These are phyloP conservation scores for Vitis hybrid DNA, from an alignment of 177 flowering plant species.

Conservation along the genomic window DNA sequence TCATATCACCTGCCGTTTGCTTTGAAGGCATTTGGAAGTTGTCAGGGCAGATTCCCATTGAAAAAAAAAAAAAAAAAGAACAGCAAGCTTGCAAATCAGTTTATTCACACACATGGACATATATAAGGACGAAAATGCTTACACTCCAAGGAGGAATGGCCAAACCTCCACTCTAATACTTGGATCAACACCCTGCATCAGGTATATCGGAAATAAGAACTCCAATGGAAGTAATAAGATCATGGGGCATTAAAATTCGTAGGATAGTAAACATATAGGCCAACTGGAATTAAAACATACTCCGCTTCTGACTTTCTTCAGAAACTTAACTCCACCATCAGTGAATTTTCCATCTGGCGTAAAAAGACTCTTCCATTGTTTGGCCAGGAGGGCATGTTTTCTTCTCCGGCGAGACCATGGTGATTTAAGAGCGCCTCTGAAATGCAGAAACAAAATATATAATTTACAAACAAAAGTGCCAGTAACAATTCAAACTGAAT, in stretches of 20 bases:
- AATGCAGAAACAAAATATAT: background rate
- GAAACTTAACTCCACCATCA: constrained; percentile 60
- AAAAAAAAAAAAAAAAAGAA: background rate
- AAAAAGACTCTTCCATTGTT: constrained; percentile 40
- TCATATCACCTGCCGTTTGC: too few species aligned
- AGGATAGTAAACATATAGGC: background rate
- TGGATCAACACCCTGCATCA: constrained; percentile 81
- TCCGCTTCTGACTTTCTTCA: constrained; percentile 68
- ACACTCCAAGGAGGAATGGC: constrained; percentile 98
- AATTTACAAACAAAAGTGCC: background rate
- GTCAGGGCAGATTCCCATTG: background rate
- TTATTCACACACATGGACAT: background rate
- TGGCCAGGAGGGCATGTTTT: constrained; percentile 32
- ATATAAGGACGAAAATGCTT: constrained; percentile 34
- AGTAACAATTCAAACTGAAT: background rate
- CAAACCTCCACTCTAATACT: constrained; percentile 86
- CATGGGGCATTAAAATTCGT: background rate
- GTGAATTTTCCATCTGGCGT: constrained; percentile 49
- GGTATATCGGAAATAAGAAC: constrained; percentile 13
- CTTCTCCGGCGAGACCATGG: constrained; percentile 41
- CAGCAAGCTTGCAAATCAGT: background rate
- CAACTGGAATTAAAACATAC: constrained; percentile 32
- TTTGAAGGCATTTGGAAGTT: too few species aligned
- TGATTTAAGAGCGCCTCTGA: constrained; percentile 34
- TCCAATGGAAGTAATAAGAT: background rate